Conservation (phyloP, 257 asterid genomes). For the Solanum medicagineum region DNA sequence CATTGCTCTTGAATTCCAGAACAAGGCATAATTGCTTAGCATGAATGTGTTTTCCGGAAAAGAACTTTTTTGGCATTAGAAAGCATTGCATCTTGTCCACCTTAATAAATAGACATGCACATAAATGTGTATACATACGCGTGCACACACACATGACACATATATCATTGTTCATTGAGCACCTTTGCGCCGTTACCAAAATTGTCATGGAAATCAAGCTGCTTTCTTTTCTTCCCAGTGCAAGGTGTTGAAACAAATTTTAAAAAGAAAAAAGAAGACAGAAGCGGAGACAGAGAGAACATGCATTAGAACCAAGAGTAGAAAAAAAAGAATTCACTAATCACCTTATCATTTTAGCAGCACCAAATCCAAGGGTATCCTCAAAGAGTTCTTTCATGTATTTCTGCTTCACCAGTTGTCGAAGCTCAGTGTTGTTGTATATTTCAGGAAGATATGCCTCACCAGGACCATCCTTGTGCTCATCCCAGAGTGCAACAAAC, state of each 20-base stretch:
- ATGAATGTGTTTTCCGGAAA: not conserved
- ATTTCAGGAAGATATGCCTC: slow-evolving; percentile 90
- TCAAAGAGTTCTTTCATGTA: slow-evolving; percentile 73
- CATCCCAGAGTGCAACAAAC: slow-evolving; percentile 83
- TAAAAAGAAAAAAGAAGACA: not conserved
- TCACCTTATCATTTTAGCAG: slow-evolving; percentile 97
- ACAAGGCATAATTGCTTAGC: not conserved
- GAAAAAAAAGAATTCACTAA: not conserved
- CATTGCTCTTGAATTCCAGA: not conserved
- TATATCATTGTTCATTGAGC: not conserved
- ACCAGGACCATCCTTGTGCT: slow-evolving; percentile 80
- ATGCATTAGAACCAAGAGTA: not conserved
- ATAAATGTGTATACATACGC: not conserved
- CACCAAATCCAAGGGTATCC: slow-evolving; percentile 86
- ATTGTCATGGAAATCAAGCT: not conserved
- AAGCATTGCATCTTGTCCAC: not conserved
- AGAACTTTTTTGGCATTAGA: not conserved
- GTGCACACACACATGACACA: not conserved
- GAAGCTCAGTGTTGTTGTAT: slow-evolving; percentile 60
- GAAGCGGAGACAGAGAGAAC: not conserved
- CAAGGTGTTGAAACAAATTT: not conserved
- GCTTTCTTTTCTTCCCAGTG: not conserved
- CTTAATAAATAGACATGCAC: not conserved
- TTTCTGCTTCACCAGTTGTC: slow-evolving; percentile 35
- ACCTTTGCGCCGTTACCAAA: not conserved